A percentile compares a stretch with the other conserved stretches of the same genome.
Evolutionary conservation across 2,329 filamentous ascomycete species (phyloP).

Genomic region (Aspergillus alliaceus): DNA sequence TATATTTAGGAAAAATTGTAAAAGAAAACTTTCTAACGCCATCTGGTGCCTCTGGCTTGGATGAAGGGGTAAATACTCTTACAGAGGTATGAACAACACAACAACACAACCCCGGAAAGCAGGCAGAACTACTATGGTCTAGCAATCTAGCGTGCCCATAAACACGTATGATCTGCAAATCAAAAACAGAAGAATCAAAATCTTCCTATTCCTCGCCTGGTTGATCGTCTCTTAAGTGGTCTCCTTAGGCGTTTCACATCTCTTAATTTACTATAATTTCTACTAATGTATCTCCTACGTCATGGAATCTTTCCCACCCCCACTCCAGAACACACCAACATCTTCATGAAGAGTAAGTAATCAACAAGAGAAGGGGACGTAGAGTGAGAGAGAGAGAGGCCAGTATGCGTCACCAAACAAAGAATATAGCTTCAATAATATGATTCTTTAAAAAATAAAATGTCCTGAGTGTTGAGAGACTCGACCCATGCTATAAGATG

Average conservation of each 20-base stretch:
- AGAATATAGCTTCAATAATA: no score
- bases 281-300: not conserved
- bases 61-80: no score
- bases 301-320: not conserved
- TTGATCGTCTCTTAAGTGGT: no score
- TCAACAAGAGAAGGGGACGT: no score
- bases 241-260: not conserved
- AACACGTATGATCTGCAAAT: not conserved
- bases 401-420: not conserved
- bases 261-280: not conserved
- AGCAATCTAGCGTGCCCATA: not conserved
- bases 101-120: no score
- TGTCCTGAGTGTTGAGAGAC: no score
- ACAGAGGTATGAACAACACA: no score
- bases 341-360: no score
- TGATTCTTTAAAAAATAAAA: no score
- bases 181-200: not conserved
- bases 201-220: no score
- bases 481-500: not conserved
- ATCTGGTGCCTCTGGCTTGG: not conserved
- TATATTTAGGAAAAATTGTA: not conserved
- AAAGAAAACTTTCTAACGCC: not conserved
- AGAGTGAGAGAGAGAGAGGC: no score
- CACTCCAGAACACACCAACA: not conserved
- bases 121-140: no score